Base-by-base conservation (phyloP, 192 early-diverging fungal species). In the Backusella morwellensis region DNA sequence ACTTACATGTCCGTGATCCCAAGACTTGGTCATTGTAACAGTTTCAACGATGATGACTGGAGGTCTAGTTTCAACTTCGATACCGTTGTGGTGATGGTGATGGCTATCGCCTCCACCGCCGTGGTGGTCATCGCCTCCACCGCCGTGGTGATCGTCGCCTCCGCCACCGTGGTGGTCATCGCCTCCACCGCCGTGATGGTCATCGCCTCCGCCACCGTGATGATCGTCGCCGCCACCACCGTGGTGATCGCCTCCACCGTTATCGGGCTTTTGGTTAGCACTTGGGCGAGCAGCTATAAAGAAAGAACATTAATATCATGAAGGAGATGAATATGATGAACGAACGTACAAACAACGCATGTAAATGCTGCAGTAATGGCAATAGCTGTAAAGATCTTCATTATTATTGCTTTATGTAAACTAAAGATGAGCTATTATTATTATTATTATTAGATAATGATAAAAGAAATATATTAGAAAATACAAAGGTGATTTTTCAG, bases 1-100 rank as follows among this genome's bases (percentile, higher is more conserved):
- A 59, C 23, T 74, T 50, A 68, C 35, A 56, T 56, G 11, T 21
- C 21, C 26, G 63, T 12, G 7, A 75, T 9, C 63, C 26, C 23
- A 72, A 34, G 42, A 54, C 17, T 70, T 56, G 41, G 75, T 77
- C 47, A 38, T 38, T 38, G 75, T 77, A 17, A 77, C 75, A 23
- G 75, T 77, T 2, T 40, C 50, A n/a, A 34, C 6, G 4, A 68
- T 69, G 36, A 77, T 42, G 35, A 77, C 68, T 56, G 75, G 75
- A 34, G 75, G 75, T 56, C 19, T 41, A 3, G 75, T 70, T 29
- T 77, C 68, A 34, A 70, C 41, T 59, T 52, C 15, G 6, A 77
- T 9, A 38, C 50, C 50, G 70, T 26, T 2, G 42, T 70, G 34
- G 12, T 26, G 21, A 14, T 26, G 56, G 12, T 63, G 14, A 14